These are phyloP conservation scores for Dactylellina sp. DNA, from an alignment of 2,329 filamentous ascomycete species.

Conservation along the genomic window DNA sequence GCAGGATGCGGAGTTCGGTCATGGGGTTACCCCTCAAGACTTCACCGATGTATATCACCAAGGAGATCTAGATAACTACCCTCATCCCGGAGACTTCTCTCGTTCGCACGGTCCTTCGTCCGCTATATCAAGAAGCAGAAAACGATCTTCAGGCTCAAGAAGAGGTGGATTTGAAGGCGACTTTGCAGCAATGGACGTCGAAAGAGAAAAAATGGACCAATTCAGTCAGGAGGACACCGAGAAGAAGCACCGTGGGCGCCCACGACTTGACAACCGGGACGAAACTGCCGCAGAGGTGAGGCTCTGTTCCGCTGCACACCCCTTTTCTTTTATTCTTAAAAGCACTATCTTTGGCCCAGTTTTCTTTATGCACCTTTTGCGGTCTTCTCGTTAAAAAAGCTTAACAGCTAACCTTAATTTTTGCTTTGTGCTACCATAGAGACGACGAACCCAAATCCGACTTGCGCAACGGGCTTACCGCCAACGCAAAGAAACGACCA, in stretches of 20 bases:
- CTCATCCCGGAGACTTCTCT: constrained; percentile 51
- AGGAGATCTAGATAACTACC: constrained; percentile 56
- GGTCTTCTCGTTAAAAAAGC: constrained; percentile 25
- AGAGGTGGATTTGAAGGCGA: constrained; percentile 53
- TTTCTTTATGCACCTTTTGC: constrained; percentile 35
- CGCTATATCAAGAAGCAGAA: constrained; percentile 51
- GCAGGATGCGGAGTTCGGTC: constrained; percentile 56
- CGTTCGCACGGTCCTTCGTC: constrained; percentile 49
- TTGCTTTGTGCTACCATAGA: constrained; percentile 66
- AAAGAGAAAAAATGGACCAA: constrained; percentile 53
- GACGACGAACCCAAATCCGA: constrained; percentile 86
- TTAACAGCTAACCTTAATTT: constrained; percentile 45
- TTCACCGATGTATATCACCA: constrained; percentile 56
- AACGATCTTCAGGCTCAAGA: constrained; percentile 54
- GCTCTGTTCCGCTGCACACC: constrained; percentile 54
- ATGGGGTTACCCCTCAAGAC: constrained; percentile 55
- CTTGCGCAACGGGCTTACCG: constrained; percentile 87
- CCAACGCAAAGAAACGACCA: constrained; percentile 84
- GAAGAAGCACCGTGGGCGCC: constrained; percentile 77
- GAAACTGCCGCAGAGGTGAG: constrained; percentile 82
- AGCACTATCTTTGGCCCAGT: constrained; percentile 29
- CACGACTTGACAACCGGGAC: constrained; percentile 79
- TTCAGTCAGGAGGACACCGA: constrained; percentile 65
- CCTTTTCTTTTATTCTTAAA: constrained; percentile 9
- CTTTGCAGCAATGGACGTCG: constrained; percentile 54